A percentile compares a stretch with the other conserved stretches of the same genome.
Conservation (phyloP, 345 rosid genomes). For the Eucalyptus cloeziana region DNA sequence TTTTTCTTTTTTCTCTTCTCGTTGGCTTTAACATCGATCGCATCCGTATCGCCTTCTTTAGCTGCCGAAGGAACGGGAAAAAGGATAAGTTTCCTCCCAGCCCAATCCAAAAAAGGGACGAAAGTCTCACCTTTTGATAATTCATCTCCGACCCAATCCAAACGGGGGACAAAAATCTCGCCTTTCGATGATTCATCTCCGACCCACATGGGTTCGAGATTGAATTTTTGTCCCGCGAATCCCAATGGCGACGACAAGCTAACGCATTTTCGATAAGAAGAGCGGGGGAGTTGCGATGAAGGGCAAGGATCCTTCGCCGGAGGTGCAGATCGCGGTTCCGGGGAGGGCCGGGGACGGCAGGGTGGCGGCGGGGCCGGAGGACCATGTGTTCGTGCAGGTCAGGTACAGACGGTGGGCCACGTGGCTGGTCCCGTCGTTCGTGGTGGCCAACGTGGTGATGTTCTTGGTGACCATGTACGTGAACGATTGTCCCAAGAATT, state of each 20-base stretch:
- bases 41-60: neutral
- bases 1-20: too few relatives aligned
- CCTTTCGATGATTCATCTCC: neutral
- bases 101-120: neutral
- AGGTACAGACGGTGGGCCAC: slow-evolving; percentile 52
- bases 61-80: neutral
- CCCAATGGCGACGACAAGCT: neutral
- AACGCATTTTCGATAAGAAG: neutral
- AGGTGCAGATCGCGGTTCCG: slow-evolving; percentile 39
- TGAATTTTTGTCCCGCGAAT: neutral
- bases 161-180: neutral
- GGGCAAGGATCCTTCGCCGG: slow-evolving; percentile 9
- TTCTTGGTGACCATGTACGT: slow-evolving; percentile 62
- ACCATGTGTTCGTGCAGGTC: slow-evolving; percentile 7
- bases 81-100: neutral
- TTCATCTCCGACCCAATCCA: neutral
- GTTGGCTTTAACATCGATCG: neutral
- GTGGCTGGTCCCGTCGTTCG: slow-evolving; percentile 75
- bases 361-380: neutral
- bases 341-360: slow-evolving; percentile 8
- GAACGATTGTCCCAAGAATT: slow-evolving; percentile 69
- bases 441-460: slow-evolving; percentile 39
- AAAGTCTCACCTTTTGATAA: neutral
- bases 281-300: neutral
- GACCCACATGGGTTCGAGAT: neutral